Conservation (phyloP, 116 monocot genomes). For the Trichopus zeylanicus region DNA sequence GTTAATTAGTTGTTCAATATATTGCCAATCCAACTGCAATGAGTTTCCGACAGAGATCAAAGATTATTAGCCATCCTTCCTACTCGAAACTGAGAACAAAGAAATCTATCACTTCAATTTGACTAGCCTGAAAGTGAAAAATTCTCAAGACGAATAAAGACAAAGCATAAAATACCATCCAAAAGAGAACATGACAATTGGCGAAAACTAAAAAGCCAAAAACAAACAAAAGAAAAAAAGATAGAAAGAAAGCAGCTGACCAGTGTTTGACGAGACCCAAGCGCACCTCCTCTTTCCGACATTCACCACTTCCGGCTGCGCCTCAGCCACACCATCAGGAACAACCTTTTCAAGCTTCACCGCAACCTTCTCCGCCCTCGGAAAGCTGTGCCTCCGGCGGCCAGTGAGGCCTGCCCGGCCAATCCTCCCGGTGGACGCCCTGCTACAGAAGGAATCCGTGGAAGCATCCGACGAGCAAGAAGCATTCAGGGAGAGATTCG, state of each 20-base stretch:
- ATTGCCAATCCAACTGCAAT: too few species aligned
- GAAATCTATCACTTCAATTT: too few species aligned
- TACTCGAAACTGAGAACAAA: too few species aligned
- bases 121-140: too few species aligned
- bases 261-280: slow-evolving; percentile 35
- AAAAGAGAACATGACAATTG: too few species aligned
- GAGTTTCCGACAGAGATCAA: too few species aligned
- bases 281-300: slow-evolving; percentile 55
- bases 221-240: neutral
- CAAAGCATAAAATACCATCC: too few species aligned
- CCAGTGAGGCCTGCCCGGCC: slow-evolving; percentile 17
- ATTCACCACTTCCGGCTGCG: slow-evolving; percentile 12
- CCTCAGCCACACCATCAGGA: slow-evolving; percentile 9
- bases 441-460: slow-evolving; percentile 77
- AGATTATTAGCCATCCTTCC: too few species aligned
- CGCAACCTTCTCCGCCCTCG: slow-evolving; percentile 17
- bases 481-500: slow-evolving; percentile 67
- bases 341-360: slow-evolving; percentile 29
- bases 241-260: slow-evolving; percentile 18
- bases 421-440: slow-evolving; percentile 83
- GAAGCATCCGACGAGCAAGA: slow-evolving; percentile 97
- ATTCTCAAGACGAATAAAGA: too few species aligned
- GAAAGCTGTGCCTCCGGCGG: slow-evolving; percentile 28
- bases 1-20: too few species aligned
- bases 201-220: neutral